Base-by-base conservation (phyloP, 768 basidiomycete species). In the Amanita thiersii region DNA sequence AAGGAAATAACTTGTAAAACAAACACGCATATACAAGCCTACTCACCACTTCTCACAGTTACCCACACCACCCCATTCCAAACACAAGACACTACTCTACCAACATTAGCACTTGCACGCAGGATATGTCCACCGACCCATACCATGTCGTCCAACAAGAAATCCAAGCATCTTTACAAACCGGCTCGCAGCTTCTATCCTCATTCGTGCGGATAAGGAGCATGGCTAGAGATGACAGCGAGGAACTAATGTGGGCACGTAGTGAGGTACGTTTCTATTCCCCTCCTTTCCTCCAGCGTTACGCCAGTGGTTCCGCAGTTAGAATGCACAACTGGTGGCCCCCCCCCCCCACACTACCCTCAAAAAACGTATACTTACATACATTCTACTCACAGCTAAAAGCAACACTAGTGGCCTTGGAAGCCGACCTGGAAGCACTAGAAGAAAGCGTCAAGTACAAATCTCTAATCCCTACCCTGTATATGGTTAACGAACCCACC, bases 341-440 rank as follows among this genome's bases (percentile, higher is more conserved):
- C 8, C n/a, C 14, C 26, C 8, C 31, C 33, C 41, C 11, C 14
- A 31, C 5, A 14, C 24, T 39, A 39, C 28, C 35, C 41, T 9
- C 23, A 5, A 15, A 15, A 5, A 17, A 20, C 40, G 18, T 14
- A n/a, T 12, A 17, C 11, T 24, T n/a, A 28, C 26, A 28, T n/a
- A 28, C 19, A 7, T 35, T 9, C 8, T 6, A 7, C 17, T 15
- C 53, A 3, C 56, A 89, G 84, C 64, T 96, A 40, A 81, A 79
- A 58, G 80, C 79, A 0, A 85, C 85, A 1, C 70, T 98, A 6
- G 72, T 77, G 1, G 64, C 81, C 1, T 64, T 97, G 19, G 87
- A 92, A 55, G 83, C 84, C 0, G 93, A 97, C 63, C 57, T 94
- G 17, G 88, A 91, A 46, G 91, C 91, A 56, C 63, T 98, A n/a